Percentiles rank a stretch among this genome's conserved stretches.
Evolutionary conservation across 1,284 basidiomycete genomes (phyloP).

Genomic region (Clitocybe nebularis): DNA sequence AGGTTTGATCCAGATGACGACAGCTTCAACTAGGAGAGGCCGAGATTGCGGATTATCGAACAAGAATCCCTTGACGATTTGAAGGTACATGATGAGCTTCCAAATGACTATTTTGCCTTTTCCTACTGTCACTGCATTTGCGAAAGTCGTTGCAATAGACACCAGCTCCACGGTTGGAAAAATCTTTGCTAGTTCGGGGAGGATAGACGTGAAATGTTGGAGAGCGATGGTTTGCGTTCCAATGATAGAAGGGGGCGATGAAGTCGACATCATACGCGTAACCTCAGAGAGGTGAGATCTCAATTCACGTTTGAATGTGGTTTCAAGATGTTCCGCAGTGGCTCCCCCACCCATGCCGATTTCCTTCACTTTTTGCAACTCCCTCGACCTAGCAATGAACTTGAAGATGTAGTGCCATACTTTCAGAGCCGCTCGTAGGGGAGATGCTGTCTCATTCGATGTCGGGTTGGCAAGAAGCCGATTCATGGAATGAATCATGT

Average conservation of each 20-base stretch:
- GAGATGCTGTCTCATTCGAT: conserved; percentile 69
- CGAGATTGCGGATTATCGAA: conserved; percentile 84
- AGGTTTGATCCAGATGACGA: conserved; percentile 93
- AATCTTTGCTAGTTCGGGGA: conserved; percentile 83
- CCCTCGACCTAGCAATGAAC: conserved; percentile 85
- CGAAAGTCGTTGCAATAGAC: conserved; percentile 82
- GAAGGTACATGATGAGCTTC: conserved; percentile 92
- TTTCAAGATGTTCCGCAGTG: conserved; percentile 83
- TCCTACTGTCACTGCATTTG: conserved; percentile 74
- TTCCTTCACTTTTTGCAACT: conserved; percentile 82
- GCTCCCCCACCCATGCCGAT: conserved; percentile 72
- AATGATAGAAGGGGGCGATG: conserved; percentile 80
- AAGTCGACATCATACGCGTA: conserved; percentile 85
- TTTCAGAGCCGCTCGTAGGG: conserved; percentile 85
- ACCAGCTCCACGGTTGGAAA: conserved; percentile 81
- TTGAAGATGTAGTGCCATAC: conserved; percentile 97
- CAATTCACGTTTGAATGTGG: conserved; percentile 81
- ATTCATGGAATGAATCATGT: conserved; percentile 86
- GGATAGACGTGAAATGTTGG: conserved; percentile 90
- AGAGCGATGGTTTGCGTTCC: conserved; percentile 94
- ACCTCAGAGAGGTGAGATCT: conserved; percentile 76
- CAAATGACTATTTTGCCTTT: conserved; percentile 90
- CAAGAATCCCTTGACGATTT: conserved; percentile 84
- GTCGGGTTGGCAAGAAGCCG: conserved; percentile 75
- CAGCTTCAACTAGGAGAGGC: conserved; percentile 79